Evolutionary conservation across 108 stramenopile genomes (phyloP).

Genomic region (Phaeodactylum tricornutum): DNA sequence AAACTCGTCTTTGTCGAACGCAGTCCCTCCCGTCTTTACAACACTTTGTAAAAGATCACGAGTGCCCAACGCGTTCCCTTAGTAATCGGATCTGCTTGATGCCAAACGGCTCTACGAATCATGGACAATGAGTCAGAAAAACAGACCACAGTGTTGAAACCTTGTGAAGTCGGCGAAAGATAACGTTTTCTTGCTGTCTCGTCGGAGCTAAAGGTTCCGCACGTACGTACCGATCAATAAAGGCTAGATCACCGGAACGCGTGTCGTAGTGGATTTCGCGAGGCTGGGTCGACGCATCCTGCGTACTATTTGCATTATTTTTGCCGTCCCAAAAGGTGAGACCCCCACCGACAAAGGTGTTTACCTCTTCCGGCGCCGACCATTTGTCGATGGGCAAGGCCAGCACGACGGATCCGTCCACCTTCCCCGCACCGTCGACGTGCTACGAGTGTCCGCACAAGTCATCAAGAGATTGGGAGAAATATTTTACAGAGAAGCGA

Average conservation of each 20-base stretch:
- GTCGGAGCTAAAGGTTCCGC: too few species aligned
- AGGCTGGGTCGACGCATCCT: conserved; percentile 23
- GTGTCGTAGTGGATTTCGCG: conserved; percentile 75
- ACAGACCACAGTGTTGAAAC: too few species aligned
- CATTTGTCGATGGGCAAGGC: conserved; percentile 84
- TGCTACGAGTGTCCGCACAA: conserved; percentile 26
- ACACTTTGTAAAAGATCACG: conserved; percentile 82
- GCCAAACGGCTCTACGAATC: conserved; percentile 67
- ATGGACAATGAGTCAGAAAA: too few species aligned
- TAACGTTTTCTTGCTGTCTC: too few species aligned
- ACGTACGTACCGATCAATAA: conserved; percentile 58
- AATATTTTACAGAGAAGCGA: background rate
- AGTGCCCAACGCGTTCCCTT: conserved; percentile 86
- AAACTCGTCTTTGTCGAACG: too few species aligned
- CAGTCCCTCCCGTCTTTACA: conserved; percentile 1
- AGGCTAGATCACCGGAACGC: conserved; percentile 75
- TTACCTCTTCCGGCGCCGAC: conserved; percentile 51
- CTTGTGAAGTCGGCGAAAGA: too few species aligned
- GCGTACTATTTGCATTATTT: conserved; percentile 3
- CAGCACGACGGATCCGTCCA: conserved; percentile 75
- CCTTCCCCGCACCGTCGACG: conserved; percentile 85
- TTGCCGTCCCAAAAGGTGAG: conserved; percentile 85
- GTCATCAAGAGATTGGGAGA: background rate
- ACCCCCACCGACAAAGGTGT: conserved; percentile 70
- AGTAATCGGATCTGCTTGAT: conserved; percentile 83